A percentile compares a stretch with the other conserved stretches of the same genome.
Conservation (phyloP, 2,329 filamentous ascomycete species). For the Fusarium burgessii region DNA sequence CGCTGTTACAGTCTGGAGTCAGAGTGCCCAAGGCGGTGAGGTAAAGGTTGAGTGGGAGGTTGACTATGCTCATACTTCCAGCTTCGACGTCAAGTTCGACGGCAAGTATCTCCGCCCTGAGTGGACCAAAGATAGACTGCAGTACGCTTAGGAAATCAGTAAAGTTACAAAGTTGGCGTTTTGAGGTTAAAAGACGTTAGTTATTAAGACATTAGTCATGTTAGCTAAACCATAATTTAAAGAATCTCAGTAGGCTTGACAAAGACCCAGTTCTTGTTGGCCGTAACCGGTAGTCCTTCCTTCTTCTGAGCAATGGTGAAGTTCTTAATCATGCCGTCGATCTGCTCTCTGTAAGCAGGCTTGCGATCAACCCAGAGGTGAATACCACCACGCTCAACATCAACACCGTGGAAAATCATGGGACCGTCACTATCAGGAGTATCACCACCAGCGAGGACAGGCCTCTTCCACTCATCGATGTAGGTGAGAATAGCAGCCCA, state of each 20-base stretch:
- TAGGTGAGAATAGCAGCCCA: conserved; percentile 58
- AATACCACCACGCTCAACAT: conserved; percentile 56
- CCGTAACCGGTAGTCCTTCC: conserved; percentile 54
- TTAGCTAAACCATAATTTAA: neutral
- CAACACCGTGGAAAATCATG: conserved; percentile 60
- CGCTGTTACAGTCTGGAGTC: conserved; percentile 69
- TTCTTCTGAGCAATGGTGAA: conserved; percentile 50
- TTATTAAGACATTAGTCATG: neutral
- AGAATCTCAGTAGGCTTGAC: conserved; percentile 56
- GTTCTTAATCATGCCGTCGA: conserved; percentile 54
- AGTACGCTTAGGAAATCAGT: conserved; percentile 47
- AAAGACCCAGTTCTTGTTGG: conserved; percentile 59
- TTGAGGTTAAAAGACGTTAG: neutral
- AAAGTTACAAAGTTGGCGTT: neutral
- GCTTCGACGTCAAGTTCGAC: conserved; percentile 64
- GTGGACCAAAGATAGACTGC: conserved; percentile 58
- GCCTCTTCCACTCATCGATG: conserved; percentile 58
- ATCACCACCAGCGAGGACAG: conserved; percentile 57
- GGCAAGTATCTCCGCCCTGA: conserved; percentile 61
- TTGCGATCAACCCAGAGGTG: conserved; percentile 58
- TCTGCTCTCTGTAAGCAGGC: conserved; percentile 50
- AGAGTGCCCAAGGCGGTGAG: conserved; percentile 63
- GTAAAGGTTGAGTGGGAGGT: conserved; percentile 63
- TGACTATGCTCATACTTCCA: conserved; percentile 66
- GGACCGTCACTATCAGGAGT: conserved; percentile 58